These are phyloP conservation scores for Termitomyces heimii DNA, from an alignment of 768 basidiomycete species.

Conservation along the genomic window DNA sequence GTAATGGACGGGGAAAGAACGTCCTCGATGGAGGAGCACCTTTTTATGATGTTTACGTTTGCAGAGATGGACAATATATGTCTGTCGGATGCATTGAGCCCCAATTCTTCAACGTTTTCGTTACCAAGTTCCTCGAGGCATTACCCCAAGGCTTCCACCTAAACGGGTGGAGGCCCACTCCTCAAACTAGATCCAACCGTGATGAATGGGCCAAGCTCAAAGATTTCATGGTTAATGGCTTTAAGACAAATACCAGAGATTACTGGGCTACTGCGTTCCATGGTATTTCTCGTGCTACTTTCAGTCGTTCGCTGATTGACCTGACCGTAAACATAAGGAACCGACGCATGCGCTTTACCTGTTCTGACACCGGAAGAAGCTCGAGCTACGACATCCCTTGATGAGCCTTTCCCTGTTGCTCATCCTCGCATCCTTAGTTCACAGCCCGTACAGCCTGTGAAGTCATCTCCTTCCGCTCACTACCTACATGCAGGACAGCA, in stretches of 20 bases:
- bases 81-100: slow-evolving; percentile 74
- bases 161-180: slow-evolving; percentile 51
- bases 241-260: slow-evolving; percentile 52
- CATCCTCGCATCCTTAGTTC: slow-evolving; percentile 40
- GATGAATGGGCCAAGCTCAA: slow-evolving; percentile 53
- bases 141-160: slow-evolving; percentile 39
- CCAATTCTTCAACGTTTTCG: slow-evolving; percentile 60
- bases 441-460: slow-evolving; percentile 16
- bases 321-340: slow-evolving; percentile 32
- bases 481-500: slow-evolving; percentile 45
- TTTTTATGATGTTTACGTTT: slow-evolving; percentile 70
- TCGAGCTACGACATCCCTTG: slow-evolving; percentile 30
- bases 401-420: slow-evolving; percentile 36
- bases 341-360: slow-evolving; percentile 68
- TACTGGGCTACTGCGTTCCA: slow-evolving; percentile 68
- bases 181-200: slow-evolving; percentile 35
- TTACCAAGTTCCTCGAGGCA: slow-evolving; percentile 45
- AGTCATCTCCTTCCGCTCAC: not conserved
- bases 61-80: slow-evolving; percentile 70
- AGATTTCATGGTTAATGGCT: slow-evolving; percentile 58
- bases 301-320: not conserved
- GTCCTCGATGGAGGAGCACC: slow-evolving; percentile 73
- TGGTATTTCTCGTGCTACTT: slow-evolving; percentile 35
- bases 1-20: slow-evolving; percentile 47
- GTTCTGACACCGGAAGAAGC: slow-evolving; percentile 65